Evolutionary conservation across 78 protist genomes (phyloP).

Genomic region (Planoprotostelium fungivorum): DNA sequence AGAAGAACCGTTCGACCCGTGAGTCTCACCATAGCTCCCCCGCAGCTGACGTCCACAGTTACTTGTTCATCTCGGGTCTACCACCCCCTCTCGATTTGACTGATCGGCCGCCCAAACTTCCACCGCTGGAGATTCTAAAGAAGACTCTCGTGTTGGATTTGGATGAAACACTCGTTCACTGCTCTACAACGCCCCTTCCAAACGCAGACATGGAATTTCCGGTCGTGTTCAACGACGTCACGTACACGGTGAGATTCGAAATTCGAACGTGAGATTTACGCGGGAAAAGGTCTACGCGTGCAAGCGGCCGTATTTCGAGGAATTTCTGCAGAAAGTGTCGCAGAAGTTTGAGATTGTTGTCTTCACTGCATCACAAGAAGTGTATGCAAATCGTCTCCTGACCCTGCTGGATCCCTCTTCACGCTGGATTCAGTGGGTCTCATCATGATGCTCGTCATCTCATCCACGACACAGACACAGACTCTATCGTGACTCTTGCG

Average conservation of each 20-base stretch:
- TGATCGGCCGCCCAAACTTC: slow-evolving; percentile 10
- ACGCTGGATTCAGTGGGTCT: slow-evolving; percentile 28
- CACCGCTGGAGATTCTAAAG: slow-evolving; percentile 43
- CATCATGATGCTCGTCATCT: neutral
- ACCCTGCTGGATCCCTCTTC: slow-evolving; percentile 71
- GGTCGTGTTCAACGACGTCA: slow-evolving; percentile 38
- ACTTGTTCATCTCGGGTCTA: neutral
- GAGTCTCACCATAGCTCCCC: neutral
- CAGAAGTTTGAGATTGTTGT: slow-evolving; percentile 73
- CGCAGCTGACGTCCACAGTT: neutral
- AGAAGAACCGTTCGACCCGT: slow-evolving; percentile 44
- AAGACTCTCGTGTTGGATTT: slow-evolving; percentile 81
- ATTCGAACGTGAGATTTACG: neutral
- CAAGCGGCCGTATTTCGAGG: slow-evolving; percentile 73
- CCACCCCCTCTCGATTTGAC: neutral
- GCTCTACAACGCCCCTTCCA: slow-evolving; percentile 62
- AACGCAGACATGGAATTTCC: slow-evolving; percentile 45
- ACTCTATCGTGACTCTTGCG: slow-evolving; percentile 82
- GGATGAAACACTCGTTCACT: slow-evolving; percentile 87
- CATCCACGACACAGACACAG: slow-evolving; percentile 39
- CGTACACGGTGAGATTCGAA: slow-evolving; percentile 7
- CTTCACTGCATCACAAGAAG: slow-evolving; percentile 88
- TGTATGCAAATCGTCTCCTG: slow-evolving; percentile 80
- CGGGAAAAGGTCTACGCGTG: slow-evolving; percentile 33
- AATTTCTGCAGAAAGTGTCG: slow-evolving; percentile 50